Conservation (phyloP, 1,284 basidiomycete species). For the Tranzscheliella williamsii region DNA sequence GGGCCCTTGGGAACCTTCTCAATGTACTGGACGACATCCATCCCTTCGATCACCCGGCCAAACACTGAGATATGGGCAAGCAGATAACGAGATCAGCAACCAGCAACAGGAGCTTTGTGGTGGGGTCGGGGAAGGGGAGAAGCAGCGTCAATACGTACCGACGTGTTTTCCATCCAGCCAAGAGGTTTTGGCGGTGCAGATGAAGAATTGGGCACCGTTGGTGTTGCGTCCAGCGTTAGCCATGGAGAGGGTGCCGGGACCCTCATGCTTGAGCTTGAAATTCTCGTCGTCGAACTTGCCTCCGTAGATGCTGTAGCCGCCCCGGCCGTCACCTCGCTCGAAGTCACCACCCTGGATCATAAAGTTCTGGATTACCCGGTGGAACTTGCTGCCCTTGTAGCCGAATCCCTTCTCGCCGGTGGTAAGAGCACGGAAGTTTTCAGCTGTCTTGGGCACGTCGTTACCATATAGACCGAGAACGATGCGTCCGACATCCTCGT, state of each 20-base stretch:
- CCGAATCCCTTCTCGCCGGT: conserved; percentile 70
- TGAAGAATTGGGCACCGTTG: conserved; percentile 60
- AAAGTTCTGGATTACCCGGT: conserved; percentile 69
- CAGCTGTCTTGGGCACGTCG: conserved; percentile 53
- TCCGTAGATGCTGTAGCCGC: conserved; percentile 58
- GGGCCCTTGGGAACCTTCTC: conserved; percentile 50
- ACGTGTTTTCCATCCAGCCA: conserved; percentile 55
- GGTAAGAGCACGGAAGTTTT: conserved; percentile 57
- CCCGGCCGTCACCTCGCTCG: conserved; percentile 56
- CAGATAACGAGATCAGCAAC: too few relatives aligned
- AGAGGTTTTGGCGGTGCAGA: conserved; percentile 55
- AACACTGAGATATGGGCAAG: conserved; percentile 36
- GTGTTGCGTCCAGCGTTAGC: conserved; percentile 63
- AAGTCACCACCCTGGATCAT: conserved; percentile 63
- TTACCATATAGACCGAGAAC: conserved; percentile 53
- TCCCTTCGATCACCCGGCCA: conserved; percentile 51
- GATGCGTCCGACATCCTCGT: conserved; percentile 52
- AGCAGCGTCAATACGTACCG: conserved; percentile 20
- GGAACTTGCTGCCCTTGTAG: conserved; percentile 73
- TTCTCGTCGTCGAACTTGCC: conserved; percentile 50
- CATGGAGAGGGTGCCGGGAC: conserved; percentile 48
- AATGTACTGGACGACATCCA: conserved; percentile 54
- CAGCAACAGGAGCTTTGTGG: too few relatives aligned
- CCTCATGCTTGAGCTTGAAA: conserved; percentile 54
- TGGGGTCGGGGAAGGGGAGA: too few relatives aligned